A percentile compares a stretch with the other conserved stretches of the same genome.
Evolutionary conservation across 2,329 filamentous ascomycete species (phyloP).

Genomic region (Alternaria sp.): DNA sequence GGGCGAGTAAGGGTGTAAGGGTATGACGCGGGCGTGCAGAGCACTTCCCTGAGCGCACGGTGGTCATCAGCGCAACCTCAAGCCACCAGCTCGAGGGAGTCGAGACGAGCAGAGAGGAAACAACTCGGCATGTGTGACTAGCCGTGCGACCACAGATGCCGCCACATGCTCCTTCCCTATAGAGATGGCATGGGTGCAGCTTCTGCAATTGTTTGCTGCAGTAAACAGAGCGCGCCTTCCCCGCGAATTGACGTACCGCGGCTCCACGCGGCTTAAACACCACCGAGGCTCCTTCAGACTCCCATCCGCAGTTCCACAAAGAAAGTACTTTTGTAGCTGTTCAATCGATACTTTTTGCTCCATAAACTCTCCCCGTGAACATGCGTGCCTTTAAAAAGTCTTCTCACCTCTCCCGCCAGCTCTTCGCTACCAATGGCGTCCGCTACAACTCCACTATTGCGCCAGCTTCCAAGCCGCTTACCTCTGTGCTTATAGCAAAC

Average conservation of each 20-base stretch:
- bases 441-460: conserved; percentile 45
- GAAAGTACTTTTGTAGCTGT: conserved; percentile 29
- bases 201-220: conserved; percentile 16
- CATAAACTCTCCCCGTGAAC: conserved; percentile 26
- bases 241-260: conserved; percentile 33
- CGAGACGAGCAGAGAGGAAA: neutral
- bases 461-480: conserved; percentile 55
- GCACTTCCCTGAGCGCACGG: conserved; percentile 13
- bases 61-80: conserved; percentile 15
- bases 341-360: conserved; percentile 22
- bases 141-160: conserved; percentile 1
- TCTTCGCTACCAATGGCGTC: conserved; percentile 41
- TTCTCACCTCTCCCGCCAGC: conserved; percentile 45
- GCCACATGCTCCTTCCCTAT: conserved; percentile 13
- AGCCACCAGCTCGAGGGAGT: conserved; percentile 6
- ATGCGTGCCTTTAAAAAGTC: conserved; percentile 50
- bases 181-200: conserved; percentile 4
- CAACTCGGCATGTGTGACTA: neutral
- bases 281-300: conserved; percentile 37
- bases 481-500: conserved; percentile 93
- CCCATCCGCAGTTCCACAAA: conserved; percentile 18
- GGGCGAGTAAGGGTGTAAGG: neutral
- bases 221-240: conserved; percentile 30
- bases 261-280: conserved; percentile 34
- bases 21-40: conserved; percentile 19